phyloP scores from a whole-genome alignment of 352 stramenopile genomes.

The Globisporangium spinosum region DNA sequence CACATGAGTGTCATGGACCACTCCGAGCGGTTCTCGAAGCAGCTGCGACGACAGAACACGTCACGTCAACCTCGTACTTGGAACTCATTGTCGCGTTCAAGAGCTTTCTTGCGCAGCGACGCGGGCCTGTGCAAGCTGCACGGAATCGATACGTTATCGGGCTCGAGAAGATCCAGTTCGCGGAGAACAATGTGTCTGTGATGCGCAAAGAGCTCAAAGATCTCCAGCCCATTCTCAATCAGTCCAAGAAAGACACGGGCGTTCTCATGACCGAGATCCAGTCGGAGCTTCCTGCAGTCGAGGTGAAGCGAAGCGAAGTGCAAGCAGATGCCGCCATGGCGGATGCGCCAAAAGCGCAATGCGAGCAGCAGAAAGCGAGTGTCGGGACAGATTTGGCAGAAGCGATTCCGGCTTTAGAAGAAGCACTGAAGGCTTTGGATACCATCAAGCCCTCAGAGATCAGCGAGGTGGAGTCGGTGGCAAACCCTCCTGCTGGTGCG shows the following conservation, averaged over 20 bases:
- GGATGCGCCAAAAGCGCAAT: conserved; percentile 83
- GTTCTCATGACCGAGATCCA: conserved; percentile 93
- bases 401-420: conserved; percentile 90
- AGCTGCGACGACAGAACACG: conserved; percentile 89
- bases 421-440: conserved; percentile 91
- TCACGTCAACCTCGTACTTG: conserved; percentile 94
- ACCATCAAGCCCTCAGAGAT: conserved; percentile 92
- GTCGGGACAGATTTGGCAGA: conserved; percentile 90
- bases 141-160: conserved; percentile 88
- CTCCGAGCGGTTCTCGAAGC: conserved; percentile 78
- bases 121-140: conserved; percentile 80
- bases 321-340: conserved; percentile 78
- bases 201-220: conserved; percentile 95
- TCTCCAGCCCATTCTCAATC: conserved; percentile 90
- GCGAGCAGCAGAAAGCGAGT: conserved; percentile 86
- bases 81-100: conserved; percentile 95
- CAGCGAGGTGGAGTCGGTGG: conserved; percentile 92
- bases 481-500: conserved; percentile 90
- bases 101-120: conserved; percentile 75
- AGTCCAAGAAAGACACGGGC: conserved; percentile 91
- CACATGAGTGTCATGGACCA: conserved; percentile 89
- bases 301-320: conserved; percentile 75
- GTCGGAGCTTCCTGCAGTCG: conserved; percentile 87
- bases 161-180: conserved; percentile 93
- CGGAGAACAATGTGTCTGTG: conserved; percentile 89